A percentile compares a stretch with the other conserved stretches of the same genome.
Conservation (phyloP, 2,329 filamentous ascomycete species). For the Magnaporthales sp. region DNA sequence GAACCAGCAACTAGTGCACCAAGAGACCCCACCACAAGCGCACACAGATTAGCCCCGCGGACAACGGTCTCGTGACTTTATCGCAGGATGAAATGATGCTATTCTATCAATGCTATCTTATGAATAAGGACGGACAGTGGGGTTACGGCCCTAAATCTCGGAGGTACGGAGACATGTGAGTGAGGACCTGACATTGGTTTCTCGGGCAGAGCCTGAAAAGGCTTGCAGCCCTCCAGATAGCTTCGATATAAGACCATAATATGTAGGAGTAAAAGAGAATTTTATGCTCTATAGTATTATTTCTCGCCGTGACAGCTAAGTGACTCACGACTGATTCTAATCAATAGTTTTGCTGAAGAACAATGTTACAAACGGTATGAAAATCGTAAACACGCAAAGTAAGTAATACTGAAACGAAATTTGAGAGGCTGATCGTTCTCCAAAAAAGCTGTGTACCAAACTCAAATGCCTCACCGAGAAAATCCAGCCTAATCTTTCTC, state of each 20-base stretch:
- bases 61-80: not conserved
- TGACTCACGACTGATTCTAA: not conserved
- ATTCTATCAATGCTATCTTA: not conserved
- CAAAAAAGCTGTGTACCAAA: not conserved
- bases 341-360: not conserved
- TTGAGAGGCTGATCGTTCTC: not conserved
- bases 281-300: not conserved
- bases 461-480: slow-evolving; percentile 1
- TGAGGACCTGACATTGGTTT: not conserved
- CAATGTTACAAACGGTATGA: not conserved
- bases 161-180: not conserved
- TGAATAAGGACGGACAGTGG: not conserved
- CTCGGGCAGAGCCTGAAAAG: not conserved
- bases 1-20: not conserved
- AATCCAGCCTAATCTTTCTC: not conserved
- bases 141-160: not conserved
- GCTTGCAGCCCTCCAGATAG: not conserved
- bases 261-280: not conserved
- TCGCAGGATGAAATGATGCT: not conserved
- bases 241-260: not conserved
- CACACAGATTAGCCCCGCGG: not conserved
- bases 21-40: not conserved
- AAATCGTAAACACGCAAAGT: not conserved
- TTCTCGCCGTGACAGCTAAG: not conserved
- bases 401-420: not conserved